Percentiles rank a stretch among this genome's conserved stretches.
Conservation (phyloP, 2,329 filamentous ascomycete genomes). For the Bretziella fagacearum region DNA sequence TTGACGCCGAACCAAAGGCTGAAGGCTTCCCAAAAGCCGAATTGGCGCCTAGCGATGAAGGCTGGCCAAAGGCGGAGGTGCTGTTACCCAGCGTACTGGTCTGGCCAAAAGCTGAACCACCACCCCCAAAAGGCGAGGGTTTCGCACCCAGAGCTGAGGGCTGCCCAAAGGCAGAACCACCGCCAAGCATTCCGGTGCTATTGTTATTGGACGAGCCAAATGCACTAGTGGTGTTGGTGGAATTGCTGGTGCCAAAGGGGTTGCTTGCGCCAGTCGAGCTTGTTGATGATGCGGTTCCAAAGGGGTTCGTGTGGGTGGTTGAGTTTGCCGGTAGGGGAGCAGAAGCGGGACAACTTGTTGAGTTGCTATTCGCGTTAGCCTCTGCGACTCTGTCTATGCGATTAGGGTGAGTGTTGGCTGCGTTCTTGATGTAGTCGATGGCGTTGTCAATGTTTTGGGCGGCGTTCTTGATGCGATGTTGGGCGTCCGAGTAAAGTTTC, state of each 20-base stretch:
- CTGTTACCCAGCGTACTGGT: constrained; percentile 21
- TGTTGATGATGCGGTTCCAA: constrained; percentile 6
- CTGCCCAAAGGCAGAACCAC: constrained; percentile 20
- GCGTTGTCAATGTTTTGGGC: constrained; percentile 55
- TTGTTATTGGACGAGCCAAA: no score
- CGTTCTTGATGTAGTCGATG: constrained; percentile 48
- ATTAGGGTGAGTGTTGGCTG: constrained; percentile 57
- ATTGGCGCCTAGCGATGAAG: constrained; percentile 12
- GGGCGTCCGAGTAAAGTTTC: constrained; percentile 43
- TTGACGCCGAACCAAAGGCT: constrained; percentile 27
- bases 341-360: constrained; percentile 20
- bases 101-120: constrained; percentile 23
- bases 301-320: background rate
- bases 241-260: constrained; percentile 21
- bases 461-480: constrained; percentile 56
- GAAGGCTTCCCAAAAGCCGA: constrained; percentile 17
- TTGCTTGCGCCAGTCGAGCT: background rate
- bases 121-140: constrained; percentile 20
- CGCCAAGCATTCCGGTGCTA: constrained; percentile 9
- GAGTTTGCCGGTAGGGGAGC: background rate
- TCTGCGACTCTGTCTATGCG: constrained; percentile 45
- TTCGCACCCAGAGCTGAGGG: constrained; percentile 29
- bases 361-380: constrained; percentile 24
- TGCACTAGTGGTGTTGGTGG: constrained; percentile 30
- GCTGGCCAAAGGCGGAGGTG: constrained; percentile 16